Evolutionary conservation across 768 basidiomycete species (phyloP).

Genomic region (Pluteus cervinus): DNA sequence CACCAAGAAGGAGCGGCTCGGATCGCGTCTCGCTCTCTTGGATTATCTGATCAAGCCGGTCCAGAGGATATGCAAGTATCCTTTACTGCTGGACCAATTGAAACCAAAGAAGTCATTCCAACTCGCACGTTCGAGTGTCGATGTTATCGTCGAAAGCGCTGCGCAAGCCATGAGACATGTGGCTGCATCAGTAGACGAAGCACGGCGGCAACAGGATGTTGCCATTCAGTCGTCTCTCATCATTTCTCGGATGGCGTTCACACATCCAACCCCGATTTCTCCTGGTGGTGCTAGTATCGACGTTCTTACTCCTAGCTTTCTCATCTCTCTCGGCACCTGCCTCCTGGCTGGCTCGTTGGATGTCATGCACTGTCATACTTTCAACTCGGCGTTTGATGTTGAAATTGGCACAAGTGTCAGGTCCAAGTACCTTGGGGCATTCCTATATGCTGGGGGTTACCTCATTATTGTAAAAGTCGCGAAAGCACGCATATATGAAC

Average conservation of each 20-base stretch:
- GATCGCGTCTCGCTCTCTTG: constrained; percentile 51
- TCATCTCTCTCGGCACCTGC: constrained; percentile 74
- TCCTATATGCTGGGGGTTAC: constrained; percentile 84
- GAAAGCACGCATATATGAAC: constrained; percentile 78
- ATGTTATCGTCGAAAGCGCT: constrained; percentile 45
- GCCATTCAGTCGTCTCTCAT: constrained; percentile 64
- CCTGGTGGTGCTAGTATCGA: constrained; percentile 25
- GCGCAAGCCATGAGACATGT: constrained; percentile 70
- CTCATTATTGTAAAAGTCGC: constrained; percentile 81
- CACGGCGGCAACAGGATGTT: constrained; percentile 60
- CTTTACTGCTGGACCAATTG: constrained; percentile 79
- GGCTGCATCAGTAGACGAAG: constrained; percentile 76
- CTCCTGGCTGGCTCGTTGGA: constrained; percentile 83
- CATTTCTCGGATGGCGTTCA: constrained; percentile 53
- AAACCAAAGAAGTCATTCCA: constrained; percentile 26
- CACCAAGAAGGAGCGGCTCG: constrained; percentile 21
- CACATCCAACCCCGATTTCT: constrained; percentile 20
- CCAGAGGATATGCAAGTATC: constrained; percentile 94
- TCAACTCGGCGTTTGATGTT: constrained; percentile 33
- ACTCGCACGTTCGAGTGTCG: constrained; percentile 25
- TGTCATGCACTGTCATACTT: constrained; percentile 66
- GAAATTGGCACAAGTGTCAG: constrained; percentile 57
- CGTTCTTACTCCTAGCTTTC: constrained; percentile 45
- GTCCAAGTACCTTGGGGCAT: constrained; percentile 86
- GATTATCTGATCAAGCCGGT: constrained; percentile 98